Base-by-base conservation (phyloP, 345 rosid species). In the Populus pruinosa region DNA sequence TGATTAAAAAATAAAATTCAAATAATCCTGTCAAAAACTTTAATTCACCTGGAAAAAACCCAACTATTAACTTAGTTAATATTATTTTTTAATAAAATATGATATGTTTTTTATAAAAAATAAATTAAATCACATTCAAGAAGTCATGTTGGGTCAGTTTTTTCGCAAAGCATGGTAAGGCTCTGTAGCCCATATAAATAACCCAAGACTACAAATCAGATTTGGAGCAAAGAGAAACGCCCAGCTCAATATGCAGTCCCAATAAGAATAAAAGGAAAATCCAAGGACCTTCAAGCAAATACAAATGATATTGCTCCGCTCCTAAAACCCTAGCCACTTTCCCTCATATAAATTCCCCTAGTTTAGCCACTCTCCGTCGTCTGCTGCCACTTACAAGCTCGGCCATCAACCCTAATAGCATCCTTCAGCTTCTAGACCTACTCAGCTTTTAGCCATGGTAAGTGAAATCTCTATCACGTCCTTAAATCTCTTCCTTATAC, bases 261-360 rank as follows among this genome's bases (percentile, higher is more conserved):
- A 6, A 21, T 21, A 2, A 11, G 50, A 75, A 65, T 65, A 44
- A 8, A 13, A 44, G 5, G 4, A 18, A 2, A 74, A 10, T 18
- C 47, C 9, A 44, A 66, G 71, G 77, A 38, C 63, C 8, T 27
- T 11, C 14, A 20, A 75, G 16, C 50, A 65, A 64, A 75, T 74
- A 66, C 0, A 50, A 23, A 64, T 20, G 21, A 59, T 59, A 14
- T 64, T 63, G 35, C 61, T 8, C 49, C 53, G 36, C 61, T 12
- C 23, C 35, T 12, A 44, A 75, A 76, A 76, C 78, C 78, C 78
- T 76, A 50, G 27, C 21, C 78, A 23, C 62, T 31, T 33, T 47
- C 38, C 27, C 35, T 67, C 63, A 23, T 76, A 50, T 67, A 76
- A 35, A 67, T 10, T 11, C 71, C 62, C n/a, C 71, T 29, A 64